phyloP scores from a whole-genome alignment of 2,329 filamentous ascomycete genomes.

The Dactylonectria macrodidyma region DNA sequence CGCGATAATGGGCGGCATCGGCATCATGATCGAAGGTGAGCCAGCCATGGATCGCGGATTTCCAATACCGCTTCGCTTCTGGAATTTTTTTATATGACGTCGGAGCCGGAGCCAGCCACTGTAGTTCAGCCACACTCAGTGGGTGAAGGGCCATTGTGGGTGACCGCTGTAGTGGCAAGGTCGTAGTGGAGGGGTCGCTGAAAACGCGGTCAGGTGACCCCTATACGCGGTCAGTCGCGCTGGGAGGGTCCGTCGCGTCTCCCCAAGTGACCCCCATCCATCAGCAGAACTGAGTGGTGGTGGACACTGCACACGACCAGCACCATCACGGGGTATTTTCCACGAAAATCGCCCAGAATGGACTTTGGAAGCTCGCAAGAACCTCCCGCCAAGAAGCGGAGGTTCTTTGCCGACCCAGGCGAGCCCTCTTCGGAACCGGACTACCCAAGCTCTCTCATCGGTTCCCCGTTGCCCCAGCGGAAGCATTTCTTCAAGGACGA shows the following conservation, averaged over 20 bases:
- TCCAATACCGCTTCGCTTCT: constrained; percentile 38
- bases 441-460: constrained; percentile 41
- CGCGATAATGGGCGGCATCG: constrained; percentile 34
- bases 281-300: constrained; percentile 10
- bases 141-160: constrained; percentile 6
- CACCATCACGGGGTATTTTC: constrained; percentile 20
- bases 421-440: constrained; percentile 49
- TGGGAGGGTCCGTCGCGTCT: constrained; percentile 55
- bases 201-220: constrained; percentile 58
- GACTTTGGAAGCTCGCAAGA: constrained; percentile 56
- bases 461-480: constrained; percentile 42
- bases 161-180: background rate
- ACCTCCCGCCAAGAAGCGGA: constrained; percentile 62
- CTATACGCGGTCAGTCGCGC: constrained; percentile 56
- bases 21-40: constrained; percentile 32
- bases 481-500: constrained; percentile 48
- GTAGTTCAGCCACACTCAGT: constrained; percentile 17
- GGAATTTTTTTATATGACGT: constrained; percentile 50
- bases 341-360: constrained; percentile 52
- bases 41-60: constrained; percentile 45
- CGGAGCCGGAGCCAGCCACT: constrained; percentile 30
- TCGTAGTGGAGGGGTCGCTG: constrained; percentile 19
- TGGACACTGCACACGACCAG: constrained; percentile 20
- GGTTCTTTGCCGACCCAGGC: constrained; percentile 55
- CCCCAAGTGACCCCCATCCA: constrained; percentile 34